Conservation (phyloP, 306 rosid genomes). For the Cicer chorassanicum region DNA sequence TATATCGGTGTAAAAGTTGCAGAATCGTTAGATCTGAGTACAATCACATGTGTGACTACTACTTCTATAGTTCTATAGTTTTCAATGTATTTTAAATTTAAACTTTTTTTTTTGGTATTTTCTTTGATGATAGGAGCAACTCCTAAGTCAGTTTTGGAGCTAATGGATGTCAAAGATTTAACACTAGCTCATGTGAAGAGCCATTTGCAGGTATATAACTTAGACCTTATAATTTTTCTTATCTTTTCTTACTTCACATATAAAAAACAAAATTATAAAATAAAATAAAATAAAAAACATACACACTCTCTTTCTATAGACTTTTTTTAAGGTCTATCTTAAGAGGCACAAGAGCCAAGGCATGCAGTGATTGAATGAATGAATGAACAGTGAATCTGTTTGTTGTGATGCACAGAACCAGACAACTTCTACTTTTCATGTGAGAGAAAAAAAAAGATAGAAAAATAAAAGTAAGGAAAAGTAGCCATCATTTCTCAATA, state of each 20-base stretch:
- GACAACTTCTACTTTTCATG: slow-evolving; percentile 82
- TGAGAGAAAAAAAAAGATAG: slow-evolving; percentile 45
- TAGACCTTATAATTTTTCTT: background rate
- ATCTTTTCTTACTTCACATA: background rate
- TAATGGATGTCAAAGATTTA: slow-evolving; percentile 97
- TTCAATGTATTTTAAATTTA: background rate
- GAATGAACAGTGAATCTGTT: slow-evolving; percentile 60
- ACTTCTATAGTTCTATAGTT: background rate
- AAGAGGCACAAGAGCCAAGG: slow-evolving; percentile 62
- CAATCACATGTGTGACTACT: background rate
- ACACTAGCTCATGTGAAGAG: slow-evolving; percentile 98
- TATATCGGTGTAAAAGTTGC: background rate
- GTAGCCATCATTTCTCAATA: slow-evolving; percentile 97
- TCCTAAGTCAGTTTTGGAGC: slow-evolving; percentile 88
- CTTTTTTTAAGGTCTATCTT: slow-evolving; percentile 51
- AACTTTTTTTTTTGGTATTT: background rate
- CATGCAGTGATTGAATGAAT: slow-evolving; percentile 60
- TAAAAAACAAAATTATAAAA: slow-evolving; percentile 35
- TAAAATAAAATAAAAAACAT: too few relatives aligned
- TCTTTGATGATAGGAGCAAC: slow-evolving; percentile 73
- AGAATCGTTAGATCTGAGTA: background rate
- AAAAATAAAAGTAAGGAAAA: slow-evolving; percentile 49
- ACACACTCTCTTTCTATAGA: slow-evolving; percentile 44
- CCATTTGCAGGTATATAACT: slow-evolving; percentile 82
- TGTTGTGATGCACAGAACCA: slow-evolving; percentile 60